These are phyloP conservation scores for Hevea brasiliensis DNA, from an alignment of 345 rosid genomes.

Conservation along the genomic window DNA sequence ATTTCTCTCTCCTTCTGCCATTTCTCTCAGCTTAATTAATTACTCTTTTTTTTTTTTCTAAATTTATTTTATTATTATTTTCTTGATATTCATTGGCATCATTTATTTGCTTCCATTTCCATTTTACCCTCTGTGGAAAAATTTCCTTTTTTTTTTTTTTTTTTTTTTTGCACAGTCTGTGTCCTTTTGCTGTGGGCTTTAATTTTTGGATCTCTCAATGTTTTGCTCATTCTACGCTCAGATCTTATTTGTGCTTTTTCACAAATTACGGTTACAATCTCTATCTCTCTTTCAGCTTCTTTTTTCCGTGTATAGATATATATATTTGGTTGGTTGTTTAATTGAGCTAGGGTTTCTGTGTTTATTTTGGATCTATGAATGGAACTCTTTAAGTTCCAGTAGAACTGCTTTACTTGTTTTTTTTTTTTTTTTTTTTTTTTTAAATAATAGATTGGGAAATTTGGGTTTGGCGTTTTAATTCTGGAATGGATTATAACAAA, in stretches of 20 bases:
- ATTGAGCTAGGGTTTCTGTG: background rate
- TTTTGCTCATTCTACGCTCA: constrained; percentile 42
- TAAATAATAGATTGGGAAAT: background rate
- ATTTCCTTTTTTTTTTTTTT: too few species aligned
- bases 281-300: background rate
- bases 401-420: background rate
- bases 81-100: background rate
- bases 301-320: background rate
- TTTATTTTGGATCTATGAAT: background rate
- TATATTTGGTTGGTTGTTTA: background rate
- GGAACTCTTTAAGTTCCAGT: background rate
- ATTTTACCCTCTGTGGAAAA: background rate
- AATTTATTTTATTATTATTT: background rate
- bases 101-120: background rate
- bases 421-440: background rate
- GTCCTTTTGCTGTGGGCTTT: background rate
- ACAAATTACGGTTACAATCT: constrained; percentile 35
- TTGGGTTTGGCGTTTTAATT: constrained; percentile 19
- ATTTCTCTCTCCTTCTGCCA: constrained; percentile 38
- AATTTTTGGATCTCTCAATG: constrained; percentile 28
- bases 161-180: background rate
- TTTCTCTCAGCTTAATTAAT: constrained; percentile 15
- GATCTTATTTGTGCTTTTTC: constrained; percentile 34
- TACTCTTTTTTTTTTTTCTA: background rate
- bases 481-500: background rate